Evolutionary conservation across 768 basidiomycete species (phyloP).

Genomic region (Symmetrospora coprosmae): DNA sequence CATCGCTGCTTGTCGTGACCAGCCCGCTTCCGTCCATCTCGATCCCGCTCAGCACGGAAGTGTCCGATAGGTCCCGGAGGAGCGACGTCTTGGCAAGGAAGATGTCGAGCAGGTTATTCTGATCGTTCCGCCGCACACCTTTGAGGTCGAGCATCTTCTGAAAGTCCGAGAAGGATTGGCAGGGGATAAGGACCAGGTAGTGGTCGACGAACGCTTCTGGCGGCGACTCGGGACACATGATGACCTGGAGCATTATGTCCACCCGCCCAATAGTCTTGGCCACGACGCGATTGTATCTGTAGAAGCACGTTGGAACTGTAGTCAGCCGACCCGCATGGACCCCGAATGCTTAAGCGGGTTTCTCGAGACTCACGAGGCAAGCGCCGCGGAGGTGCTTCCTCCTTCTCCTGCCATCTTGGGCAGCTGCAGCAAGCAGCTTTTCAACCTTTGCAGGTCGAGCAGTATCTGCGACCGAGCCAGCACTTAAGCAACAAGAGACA

Average conservation of each 20-base stretch:
- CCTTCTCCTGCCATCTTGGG: slow-evolving; percentile 40
- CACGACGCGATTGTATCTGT: slow-evolving; percentile 67
- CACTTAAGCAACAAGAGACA: background rate
- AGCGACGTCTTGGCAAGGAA: slow-evolving; percentile 89
- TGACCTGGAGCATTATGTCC: slow-evolving; percentile 86
- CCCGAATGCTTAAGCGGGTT: too few relatives aligned
- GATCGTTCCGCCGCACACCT: slow-evolving; percentile 68
- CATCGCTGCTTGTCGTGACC: too few relatives aligned
- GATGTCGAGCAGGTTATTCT: slow-evolving; percentile 76
- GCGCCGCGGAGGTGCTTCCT: slow-evolving; percentile 10
- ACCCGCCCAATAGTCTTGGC: slow-evolving; percentile 64
- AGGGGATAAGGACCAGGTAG: slow-evolving; percentile 84
- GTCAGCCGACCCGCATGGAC: too few relatives aligned
- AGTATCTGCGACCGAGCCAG: slow-evolving; percentile 50
- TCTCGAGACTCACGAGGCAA: slow-evolving; percentile 24
- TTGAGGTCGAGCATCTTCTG: slow-evolving; percentile 58
- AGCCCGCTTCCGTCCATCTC: slow-evolving; percentile 86
- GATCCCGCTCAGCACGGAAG: slow-evolving; percentile 79
- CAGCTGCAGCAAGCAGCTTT: slow-evolving; percentile 64
- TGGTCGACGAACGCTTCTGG: slow-evolving; percentile 88
- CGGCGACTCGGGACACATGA: slow-evolving; percentile 89
- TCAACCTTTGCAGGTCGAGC: slow-evolving; percentile 77
- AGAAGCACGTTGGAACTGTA: too few relatives aligned
- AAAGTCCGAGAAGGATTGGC: slow-evolving; percentile 91
- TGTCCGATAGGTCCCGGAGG: slow-evolving; percentile 68